phyloP scores from a whole-genome alignment of 2,329 filamentous ascomycete genomes.

The Shiraia sp. region DNA sequence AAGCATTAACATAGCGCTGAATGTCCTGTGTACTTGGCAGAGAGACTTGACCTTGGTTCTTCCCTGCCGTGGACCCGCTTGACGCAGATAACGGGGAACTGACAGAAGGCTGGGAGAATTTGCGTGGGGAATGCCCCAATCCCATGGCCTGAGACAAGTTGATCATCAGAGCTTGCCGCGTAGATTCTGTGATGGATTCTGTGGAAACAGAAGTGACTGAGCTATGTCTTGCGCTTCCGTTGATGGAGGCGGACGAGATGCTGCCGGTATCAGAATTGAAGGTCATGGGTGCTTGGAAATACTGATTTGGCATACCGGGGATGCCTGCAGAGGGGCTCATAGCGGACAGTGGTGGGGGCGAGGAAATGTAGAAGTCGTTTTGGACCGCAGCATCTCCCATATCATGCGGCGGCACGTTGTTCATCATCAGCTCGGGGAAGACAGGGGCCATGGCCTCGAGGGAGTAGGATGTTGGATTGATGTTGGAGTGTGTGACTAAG shows the following conservation, averaged over 20 bases:
- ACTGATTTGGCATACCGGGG: constrained; percentile 63
- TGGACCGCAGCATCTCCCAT: constrained; percentile 70
- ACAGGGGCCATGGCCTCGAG: constrained; percentile 74
- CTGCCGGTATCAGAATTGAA: constrained; percentile 69
- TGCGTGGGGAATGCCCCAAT: constrained; percentile 57
- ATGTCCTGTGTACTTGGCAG: constrained; percentile 84
- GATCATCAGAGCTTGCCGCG: constrained; percentile 64
- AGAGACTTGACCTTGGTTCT: constrained; percentile 52
- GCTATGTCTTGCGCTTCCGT: constrained; percentile 66
- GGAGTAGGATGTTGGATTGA: constrained; percentile 68
- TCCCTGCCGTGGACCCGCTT: constrained; percentile 18
- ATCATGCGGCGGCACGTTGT: constrained; percentile 76
- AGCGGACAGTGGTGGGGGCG: constrained; percentile 74
- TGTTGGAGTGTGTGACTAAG: constrained; percentile 69
- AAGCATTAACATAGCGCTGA: constrained; percentile 86
- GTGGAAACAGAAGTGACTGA: constrained; percentile 64
- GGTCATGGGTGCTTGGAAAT: constrained; percentile 67
- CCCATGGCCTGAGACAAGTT: constrained; percentile 64
- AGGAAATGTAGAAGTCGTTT: constrained; percentile 75
- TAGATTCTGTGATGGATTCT: constrained; percentile 68
- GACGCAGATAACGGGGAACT: constrained; percentile 56
- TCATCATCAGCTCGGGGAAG: constrained; percentile 71
- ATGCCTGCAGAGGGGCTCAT: constrained; percentile 71
- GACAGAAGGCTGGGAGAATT: constrained; percentile 62
- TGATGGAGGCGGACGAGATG: constrained; percentile 69